Percentiles rank a stretch among this genome's conserved stretches.
Evolutionary conservation across 192 early-diverging fungal species (phyloP).

Genomic region (Haplosporangium gracile): DNA sequence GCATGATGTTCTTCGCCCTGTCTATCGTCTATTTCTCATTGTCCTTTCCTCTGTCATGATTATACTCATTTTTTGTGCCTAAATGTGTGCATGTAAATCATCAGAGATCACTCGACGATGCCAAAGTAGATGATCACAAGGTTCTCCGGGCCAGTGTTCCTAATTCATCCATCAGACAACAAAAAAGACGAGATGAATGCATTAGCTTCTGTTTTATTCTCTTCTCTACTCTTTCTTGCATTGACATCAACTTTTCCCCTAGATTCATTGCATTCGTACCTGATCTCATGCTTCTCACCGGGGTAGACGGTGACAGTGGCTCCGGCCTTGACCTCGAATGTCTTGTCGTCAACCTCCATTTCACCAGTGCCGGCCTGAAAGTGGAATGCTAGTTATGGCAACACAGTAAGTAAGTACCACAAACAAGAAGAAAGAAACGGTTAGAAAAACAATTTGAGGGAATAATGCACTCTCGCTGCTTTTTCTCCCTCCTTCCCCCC

Average conservation of each 20-base stretch:
- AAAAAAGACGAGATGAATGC: neutral
- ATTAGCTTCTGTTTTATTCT: neutral
- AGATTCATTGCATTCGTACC: slow-evolving; percentile 11
- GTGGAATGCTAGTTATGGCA: slow-evolving; percentile 33
- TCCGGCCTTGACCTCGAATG: slow-evolving; percentile 49
- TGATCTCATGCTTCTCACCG: slow-evolving; percentile 52
- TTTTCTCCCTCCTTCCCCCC: too few species aligned
- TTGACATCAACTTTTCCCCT: neutral
- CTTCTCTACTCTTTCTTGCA: neutral
- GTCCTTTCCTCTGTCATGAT: too few species aligned
- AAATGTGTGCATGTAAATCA: too few species aligned
- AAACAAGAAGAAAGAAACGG: neutral
- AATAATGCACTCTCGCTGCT: too few species aligned
- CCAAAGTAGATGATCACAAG: slow-evolving; percentile 56
- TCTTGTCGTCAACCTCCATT: slow-evolving; percentile 54
- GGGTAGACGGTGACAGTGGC: slow-evolving; percentile 55
- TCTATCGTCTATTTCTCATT: too few species aligned
- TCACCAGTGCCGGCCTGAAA: slow-evolving; percentile 52
- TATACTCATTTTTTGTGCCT: too few species aligned
- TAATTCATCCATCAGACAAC: neutral
- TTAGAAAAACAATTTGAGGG: too few species aligned
- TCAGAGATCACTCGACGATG: slow-evolving; percentile 25
- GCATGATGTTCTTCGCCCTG: too few species aligned
- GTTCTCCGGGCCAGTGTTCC: slow-evolving; percentile 50
- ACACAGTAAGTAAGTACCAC: too few species aligned